phyloP scores from a whole-genome alignment of 1,284 basidiomycete genomes.

The Marasmius fiardii region DNA sequence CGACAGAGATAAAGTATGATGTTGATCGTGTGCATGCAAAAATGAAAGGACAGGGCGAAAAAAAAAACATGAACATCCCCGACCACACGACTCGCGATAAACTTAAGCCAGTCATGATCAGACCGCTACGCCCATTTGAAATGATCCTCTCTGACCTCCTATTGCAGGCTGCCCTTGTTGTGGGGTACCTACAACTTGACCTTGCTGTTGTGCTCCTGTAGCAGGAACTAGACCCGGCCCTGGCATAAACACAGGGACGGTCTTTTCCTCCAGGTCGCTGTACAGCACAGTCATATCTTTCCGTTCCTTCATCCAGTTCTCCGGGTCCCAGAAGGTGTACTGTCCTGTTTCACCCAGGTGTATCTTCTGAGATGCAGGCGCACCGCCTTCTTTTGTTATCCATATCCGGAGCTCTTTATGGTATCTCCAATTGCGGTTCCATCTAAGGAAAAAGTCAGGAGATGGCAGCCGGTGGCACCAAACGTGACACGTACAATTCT shows the following conservation, averaged over 20 bases:
- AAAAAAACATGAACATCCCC: background rate
- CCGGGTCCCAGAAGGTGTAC: conserved; percentile 92
- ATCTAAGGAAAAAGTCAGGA: conserved; percentile 43
- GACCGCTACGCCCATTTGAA: conserved; percentile 39
- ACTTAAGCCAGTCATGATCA: too few relatives aligned
- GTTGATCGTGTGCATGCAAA: conserved; percentile 15
- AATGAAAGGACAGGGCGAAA: conserved; percentile 14
- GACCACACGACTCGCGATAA: too few relatives aligned
- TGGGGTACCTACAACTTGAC: conserved; percentile 16
- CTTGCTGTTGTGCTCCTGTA: conserved; percentile 23
- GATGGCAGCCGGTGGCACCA: background rate
- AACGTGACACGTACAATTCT: conserved; percentile 71
- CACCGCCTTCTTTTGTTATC: conserved; percentile 92
- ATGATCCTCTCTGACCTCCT: conserved; percentile 32
- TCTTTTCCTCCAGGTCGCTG: conserved; percentile 85
- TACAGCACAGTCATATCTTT: conserved; percentile 89
- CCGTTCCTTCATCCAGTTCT: conserved; percentile 83
- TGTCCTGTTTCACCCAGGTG: conserved; percentile 86
- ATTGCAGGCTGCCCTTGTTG: conserved; percentile 17
- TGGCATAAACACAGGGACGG: conserved; percentile 53
- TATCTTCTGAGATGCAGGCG: conserved; percentile 82
- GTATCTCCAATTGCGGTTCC: conserved; percentile 96
- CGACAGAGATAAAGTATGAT: conserved; percentile 9
- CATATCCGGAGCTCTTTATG: conserved; percentile 95
- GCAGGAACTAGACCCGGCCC: conserved; percentile 51